Evolutionary conservation across 2,329 filamentous ascomycete species (phyloP).

Genomic region (Diaporthe citrichinensis): DNA sequence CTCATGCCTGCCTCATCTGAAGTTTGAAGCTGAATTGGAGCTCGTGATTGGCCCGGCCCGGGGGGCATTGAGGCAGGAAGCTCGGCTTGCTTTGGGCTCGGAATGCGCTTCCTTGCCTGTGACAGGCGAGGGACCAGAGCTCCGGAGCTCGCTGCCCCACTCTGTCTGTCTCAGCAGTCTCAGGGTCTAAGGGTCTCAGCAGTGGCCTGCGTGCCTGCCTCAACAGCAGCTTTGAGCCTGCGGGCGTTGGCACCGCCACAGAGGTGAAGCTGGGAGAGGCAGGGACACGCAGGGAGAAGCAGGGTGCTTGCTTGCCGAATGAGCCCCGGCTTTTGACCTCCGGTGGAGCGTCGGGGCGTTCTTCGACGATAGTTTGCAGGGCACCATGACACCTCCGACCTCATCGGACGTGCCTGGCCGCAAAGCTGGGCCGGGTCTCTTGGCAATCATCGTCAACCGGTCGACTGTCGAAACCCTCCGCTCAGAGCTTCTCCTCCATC

Average conservation of each 20-base stretch:
- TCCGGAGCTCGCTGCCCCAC: slow-evolving; percentile 7
- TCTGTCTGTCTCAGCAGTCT: slow-evolving; percentile 5
- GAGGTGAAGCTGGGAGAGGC: neutral
- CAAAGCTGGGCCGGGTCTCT: neutral
- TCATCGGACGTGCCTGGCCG: neutral
- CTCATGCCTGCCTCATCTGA: slow-evolving; percentile 24
- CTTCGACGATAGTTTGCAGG: neutral
- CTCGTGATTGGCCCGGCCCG: slow-evolving; percentile 10
- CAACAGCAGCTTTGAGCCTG: neutral
- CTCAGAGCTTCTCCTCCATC: neutral
- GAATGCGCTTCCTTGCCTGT: slow-evolving; percentile 19
- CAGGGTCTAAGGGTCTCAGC: slow-evolving; percentile 12
- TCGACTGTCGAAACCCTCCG: neutral
- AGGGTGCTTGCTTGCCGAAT: slow-evolving; percentile 11
- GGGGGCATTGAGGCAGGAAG: slow-evolving; percentile 12
- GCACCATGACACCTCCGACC: slow-evolving; percentile 6
- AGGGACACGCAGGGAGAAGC: slow-evolving; percentile 7
- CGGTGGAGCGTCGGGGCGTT: neutral
- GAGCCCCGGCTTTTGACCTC: neutral
- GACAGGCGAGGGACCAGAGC: slow-evolving; percentile 18
- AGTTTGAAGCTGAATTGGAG: slow-evolving; percentile 24
- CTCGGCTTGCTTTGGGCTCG: slow-evolving; percentile 18
- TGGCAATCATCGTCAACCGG: neutral
- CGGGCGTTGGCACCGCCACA: slow-evolving; percentile 20
- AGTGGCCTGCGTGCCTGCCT: neutral